Conservation (phyloP, 345 rosid genomes). For the Pistacia vera region DNA sequence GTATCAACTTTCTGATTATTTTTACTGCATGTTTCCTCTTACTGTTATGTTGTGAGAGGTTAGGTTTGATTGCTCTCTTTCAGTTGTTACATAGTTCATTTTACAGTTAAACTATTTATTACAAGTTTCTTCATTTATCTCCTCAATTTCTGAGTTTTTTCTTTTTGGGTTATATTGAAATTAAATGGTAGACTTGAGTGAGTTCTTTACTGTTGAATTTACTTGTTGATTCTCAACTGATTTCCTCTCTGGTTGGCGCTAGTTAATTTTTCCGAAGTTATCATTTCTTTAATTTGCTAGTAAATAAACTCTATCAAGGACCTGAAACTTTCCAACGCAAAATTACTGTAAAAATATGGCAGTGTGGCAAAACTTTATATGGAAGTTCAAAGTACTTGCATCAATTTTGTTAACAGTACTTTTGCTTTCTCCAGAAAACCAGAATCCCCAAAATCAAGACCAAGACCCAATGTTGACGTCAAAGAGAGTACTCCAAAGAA, state of each 20-base stretch:
- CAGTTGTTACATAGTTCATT: background rate
- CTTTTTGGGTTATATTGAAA: conserved; percentile 4
- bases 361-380: conserved; percentile 1
- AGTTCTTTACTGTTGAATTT: no score
- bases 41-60: background rate
- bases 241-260: background rate
- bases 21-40: no score
- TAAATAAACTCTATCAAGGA: background rate
- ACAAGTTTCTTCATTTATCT: no score
- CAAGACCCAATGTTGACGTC: conserved; percentile 61
- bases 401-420: background rate
- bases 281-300: conserved; percentile 15
- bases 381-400: background rate
- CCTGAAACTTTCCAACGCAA: background rate
- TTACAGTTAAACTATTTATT: background rate
- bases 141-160: background rate
- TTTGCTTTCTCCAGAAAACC: conserved; percentile 53
- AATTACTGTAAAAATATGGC: background rate
- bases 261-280: background rate
- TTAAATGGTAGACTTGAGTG: background rate
- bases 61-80: background rate
- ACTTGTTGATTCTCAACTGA: no score
- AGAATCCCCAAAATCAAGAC: conserved; percentile 80
- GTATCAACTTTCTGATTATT: background rate
- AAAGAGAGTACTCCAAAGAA: conserved; percentile 95